These are phyloP conservation scores for Mycena galopus DNA, from an alignment of 768 basidiomycete species.

Conservation along the genomic window DNA sequence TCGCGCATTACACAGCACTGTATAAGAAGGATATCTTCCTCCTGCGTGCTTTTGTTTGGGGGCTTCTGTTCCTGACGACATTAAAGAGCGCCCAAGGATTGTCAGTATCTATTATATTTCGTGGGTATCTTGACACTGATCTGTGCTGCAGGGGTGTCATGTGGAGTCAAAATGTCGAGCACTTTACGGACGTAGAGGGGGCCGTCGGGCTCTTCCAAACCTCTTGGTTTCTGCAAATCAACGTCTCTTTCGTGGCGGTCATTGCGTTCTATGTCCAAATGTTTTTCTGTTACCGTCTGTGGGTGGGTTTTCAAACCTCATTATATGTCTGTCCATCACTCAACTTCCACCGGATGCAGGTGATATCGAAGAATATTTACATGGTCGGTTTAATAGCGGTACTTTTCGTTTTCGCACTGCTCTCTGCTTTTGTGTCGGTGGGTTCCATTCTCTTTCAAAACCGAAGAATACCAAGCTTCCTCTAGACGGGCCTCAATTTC, in stretches of 20 bases:
- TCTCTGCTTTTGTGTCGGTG: not conserved
- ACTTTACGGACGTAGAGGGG: not conserved
- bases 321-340: not conserved
- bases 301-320: not conserved
- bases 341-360: not conserved
- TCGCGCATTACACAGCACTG: not conserved
- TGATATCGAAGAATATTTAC: not conserved
- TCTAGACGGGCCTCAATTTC: not conserved
- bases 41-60: not conserved
- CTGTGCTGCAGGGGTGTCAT: not conserved
- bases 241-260: not conserved
- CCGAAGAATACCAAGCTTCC: not conserved
- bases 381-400: not conserved
- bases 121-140: not conserved
- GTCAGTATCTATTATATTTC: not conserved
- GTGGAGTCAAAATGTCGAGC: not conserved
- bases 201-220: not conserved
- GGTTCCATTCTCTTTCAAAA: not conserved
- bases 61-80: not conserved
- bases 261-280: constrained; percentile 5
- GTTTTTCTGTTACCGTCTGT: not conserved
- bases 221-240: not conserved
- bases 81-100: not conserved
- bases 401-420: not conserved
- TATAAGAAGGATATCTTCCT: not conserved